phyloP scores from a whole-genome alignment of 768 basidiomycete genomes.

The Pleurotus platypus region DNA sequence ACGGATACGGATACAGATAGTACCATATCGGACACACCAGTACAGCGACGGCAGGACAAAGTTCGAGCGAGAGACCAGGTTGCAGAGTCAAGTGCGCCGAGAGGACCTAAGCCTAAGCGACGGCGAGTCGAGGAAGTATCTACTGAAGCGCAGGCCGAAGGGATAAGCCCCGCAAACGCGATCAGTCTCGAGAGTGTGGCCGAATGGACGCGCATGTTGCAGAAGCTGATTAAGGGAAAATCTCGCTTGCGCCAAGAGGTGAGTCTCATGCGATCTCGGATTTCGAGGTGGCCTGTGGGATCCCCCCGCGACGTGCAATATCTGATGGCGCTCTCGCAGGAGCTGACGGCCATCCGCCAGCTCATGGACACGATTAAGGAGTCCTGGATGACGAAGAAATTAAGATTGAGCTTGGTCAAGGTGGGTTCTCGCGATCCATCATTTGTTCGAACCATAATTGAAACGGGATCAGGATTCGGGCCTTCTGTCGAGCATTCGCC shows the following conservation, averaged over 20 bases:
- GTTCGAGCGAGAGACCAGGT: too few species aligned
- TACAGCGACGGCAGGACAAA: too few species aligned
- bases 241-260: constrained; percentile 8
- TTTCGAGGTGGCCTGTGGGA: neutral
- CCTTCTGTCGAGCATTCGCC: neutral
- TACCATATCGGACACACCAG: too few species aligned
- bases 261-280: neutral
- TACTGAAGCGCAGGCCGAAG: too few species aligned
- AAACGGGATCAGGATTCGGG: neutral
- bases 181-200: neutral
- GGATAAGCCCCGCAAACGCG: neutral
- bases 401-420: constrained; percentile 2
- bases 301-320: too few species aligned
- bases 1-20: too few species aligned
- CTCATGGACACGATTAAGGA: constrained; percentile 8
- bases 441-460: neutral
- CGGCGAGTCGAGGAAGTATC: too few species aligned
- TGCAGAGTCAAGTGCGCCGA: too few species aligned
- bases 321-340: neutral
- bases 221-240: constrained; percentile 16
- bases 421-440: constrained; percentile 4
- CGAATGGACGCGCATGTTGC: constrained; percentile 7
- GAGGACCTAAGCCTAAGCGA: too few species aligned
- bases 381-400: neutral
- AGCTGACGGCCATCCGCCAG: neutral